phyloP scores from a whole-genome alignment of 805 yeast genomes.

The Candida mattraensis region DNA sequence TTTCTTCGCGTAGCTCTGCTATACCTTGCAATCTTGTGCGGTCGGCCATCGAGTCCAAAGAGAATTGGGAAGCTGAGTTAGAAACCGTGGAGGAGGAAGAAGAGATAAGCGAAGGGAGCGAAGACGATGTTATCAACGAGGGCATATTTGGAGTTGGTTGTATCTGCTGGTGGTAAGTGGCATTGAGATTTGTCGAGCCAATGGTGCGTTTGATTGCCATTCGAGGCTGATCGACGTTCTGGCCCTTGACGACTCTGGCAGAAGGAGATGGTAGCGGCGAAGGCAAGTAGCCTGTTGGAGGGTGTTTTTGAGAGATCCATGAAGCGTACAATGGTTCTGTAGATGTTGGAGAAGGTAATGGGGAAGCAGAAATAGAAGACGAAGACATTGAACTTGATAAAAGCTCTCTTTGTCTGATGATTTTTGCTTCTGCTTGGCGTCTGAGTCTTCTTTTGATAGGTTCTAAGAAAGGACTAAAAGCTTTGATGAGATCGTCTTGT shows the following conservation, averaged over 20 bases:
- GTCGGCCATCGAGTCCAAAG: slow-evolving; percentile 7
- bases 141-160: slow-evolving; percentile 26
- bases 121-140: slow-evolving; percentile 32
- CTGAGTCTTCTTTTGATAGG: slow-evolving; percentile 62
- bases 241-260: too few relatives aligned
- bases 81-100: slow-evolving; percentile 33
- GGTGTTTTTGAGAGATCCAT: slow-evolving; percentile 9
- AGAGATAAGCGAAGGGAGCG: slow-evolving; percentile 38
- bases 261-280: slow-evolving; percentile 15
- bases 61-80: slow-evolving; percentile 27
- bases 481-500: slow-evolving; percentile 65
- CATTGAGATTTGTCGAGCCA: slow-evolving; percentile 14
- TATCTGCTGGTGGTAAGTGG: slow-evolving; percentile 12
- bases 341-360: slow-evolving; percentile 8
- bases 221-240: slow-evolving; percentile 4
- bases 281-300: slow-evolving; percentile 11
- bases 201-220: slow-evolving; percentile 15
- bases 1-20: slow-evolving; percentile 5
- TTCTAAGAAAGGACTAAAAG: slow-evolving; percentile 71
- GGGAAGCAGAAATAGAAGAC: slow-evolving; percentile 9
- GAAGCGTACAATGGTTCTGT: slow-evolving; percentile 16
- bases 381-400: too few relatives aligned
- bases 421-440: slow-evolving; percentile 20
- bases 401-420: slow-evolving; percentile 14
- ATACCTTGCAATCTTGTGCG: slow-evolving; percentile 8